These are phyloP conservation scores for Beverwykella pulmonaria DNA, from an alignment of 495 filamentous ascomycete genomes.

Conservation along the genomic window DNA sequence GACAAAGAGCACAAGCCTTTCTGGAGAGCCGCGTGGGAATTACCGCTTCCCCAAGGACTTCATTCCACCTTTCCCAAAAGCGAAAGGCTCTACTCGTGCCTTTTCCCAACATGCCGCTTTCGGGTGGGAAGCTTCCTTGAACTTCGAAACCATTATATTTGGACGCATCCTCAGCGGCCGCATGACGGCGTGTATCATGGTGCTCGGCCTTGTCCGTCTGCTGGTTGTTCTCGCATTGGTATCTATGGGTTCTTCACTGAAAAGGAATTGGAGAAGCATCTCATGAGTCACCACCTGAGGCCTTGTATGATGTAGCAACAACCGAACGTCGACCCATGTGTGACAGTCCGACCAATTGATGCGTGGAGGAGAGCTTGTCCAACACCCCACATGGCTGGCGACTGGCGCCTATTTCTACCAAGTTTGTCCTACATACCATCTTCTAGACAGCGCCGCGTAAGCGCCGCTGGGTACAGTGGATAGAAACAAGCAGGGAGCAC, in stretches of 20 bases:
- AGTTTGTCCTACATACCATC: too few relatives aligned
- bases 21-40: background rate
- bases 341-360: background rate
- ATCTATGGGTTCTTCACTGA: background rate
- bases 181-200: background rate
- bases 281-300: slow-evolving; percentile 13
- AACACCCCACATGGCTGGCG: too few relatives aligned
- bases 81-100: background rate
- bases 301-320: slow-evolving; percentile 7
- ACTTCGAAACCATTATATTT: slow-evolving; percentile 8
- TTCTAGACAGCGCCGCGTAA: too few relatives aligned
- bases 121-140: background rate
- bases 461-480: too few relatives aligned
- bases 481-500: too few relatives aligned
- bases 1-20: background rate
- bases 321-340: background rate
- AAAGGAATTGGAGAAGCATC: slow-evolving; percentile 16
- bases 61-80: too few relatives aligned
- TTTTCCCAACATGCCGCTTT: slow-evolving; percentile 8
- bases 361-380: too few relatives aligned
- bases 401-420: too few relatives aligned
- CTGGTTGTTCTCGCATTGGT: slow-evolving; percentile 19
- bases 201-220: slow-evolving; percentile 9
- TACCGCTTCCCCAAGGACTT: too few relatives aligned
- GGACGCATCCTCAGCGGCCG: slow-evolving; percentile 5